phyloP scores from a whole-genome alignment of 371 early-diverging fungal species.

The Saksenaea oblongispora region DNA sequence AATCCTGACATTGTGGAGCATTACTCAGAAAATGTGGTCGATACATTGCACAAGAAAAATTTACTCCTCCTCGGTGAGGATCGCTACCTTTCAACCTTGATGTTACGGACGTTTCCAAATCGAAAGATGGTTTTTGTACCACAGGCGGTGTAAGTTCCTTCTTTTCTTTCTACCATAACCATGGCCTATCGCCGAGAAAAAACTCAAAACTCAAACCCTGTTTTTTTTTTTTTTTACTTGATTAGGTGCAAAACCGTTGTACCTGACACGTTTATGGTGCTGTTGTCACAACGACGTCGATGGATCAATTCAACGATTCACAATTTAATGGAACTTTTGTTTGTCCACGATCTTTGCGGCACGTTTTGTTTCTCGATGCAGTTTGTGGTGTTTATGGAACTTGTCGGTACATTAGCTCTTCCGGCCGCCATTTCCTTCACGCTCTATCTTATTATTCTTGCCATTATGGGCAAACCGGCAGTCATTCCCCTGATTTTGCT shows the following conservation, averaged over 20 bases:
- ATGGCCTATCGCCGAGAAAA: not conserved
- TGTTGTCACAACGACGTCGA: conserved; percentile 96
- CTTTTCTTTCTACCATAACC: not conserved
- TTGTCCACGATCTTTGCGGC: conserved; percentile 96
- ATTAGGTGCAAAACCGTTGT: conserved; percentile 91
- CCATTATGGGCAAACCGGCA: conserved; percentile 56
- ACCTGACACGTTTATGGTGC: conserved; percentile 91
- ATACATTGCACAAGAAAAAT: conserved; percentile 99
- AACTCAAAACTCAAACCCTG: not conserved
- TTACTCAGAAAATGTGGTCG: conserved; percentile 96
- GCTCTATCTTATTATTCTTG: conserved; percentile 74
- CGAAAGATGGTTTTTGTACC: conserved; percentile 98
- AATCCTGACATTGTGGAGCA: conserved; percentile 93
- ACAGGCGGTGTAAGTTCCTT: conserved; percentile 66
- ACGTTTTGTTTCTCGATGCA: conserved; percentile 99
- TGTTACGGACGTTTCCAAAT: conserved; percentile 96
- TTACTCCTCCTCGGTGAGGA: conserved; percentile 98
- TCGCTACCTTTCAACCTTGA: conserved; percentile 97
- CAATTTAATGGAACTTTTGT: conserved; percentile 94
- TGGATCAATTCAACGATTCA: conserved; percentile 99
- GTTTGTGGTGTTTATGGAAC: conserved; percentile 97
- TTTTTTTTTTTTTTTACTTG: not conserved
- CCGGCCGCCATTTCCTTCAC: conserved; percentile 97
- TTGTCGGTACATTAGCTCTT: conserved; percentile 95
- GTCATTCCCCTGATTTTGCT: conserved; percentile 80